phyloP scores from a whole-genome alignment of 352 stramenopile species.

The Aphanomyces stellatus region DNA sequence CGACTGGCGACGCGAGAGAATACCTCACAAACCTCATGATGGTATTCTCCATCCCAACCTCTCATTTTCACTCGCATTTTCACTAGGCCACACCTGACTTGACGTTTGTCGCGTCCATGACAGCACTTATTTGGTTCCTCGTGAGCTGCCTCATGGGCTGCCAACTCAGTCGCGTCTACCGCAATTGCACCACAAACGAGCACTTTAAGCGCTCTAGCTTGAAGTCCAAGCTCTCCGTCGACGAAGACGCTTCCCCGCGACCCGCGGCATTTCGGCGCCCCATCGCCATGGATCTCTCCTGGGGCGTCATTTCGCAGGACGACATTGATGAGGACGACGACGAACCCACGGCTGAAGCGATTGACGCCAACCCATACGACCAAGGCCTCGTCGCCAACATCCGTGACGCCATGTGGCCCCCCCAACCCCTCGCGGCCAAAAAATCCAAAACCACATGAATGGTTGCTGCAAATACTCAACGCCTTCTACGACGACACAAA shows the following conservation, averaged over 20 bases:
- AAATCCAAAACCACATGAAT: too few relatives aligned
- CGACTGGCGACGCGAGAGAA: neutral
- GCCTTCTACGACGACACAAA: too few relatives aligned
- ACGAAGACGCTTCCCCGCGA: constrained; percentile 2
- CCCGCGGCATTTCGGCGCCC: neutral
- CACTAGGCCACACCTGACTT: constrained; percentile 22
- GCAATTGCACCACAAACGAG: constrained; percentile 71
- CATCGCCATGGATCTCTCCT: constrained; percentile 46
- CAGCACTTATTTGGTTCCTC: constrained; percentile 46
- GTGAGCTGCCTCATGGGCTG: constrained; percentile 67
- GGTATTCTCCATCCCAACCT: neutral
- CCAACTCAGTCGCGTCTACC: constrained; percentile 57
- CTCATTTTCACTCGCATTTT: neutral
- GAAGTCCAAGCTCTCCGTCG: constrained; percentile 36
- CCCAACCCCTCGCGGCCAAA: too few relatives aligned
- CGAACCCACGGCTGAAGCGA: constrained; percentile 48
- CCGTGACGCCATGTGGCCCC: neutral
- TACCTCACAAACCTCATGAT: constrained; percentile 13
- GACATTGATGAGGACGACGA: constrained; percentile 66
- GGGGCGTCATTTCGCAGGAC: constrained; percentile 67
- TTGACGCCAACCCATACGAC: constrained; percentile 76
- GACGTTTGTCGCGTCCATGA: constrained; percentile 56
- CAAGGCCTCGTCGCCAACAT: constrained; percentile 21
- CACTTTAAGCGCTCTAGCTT: constrained; percentile 76
- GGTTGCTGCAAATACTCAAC: too few relatives aligned